Percentiles rank a stretch among this genome's conserved stretches.
phyloP scores from a whole-genome alignment of 805 yeast genomes.

The Suhomyces canberraensis region DNA sequence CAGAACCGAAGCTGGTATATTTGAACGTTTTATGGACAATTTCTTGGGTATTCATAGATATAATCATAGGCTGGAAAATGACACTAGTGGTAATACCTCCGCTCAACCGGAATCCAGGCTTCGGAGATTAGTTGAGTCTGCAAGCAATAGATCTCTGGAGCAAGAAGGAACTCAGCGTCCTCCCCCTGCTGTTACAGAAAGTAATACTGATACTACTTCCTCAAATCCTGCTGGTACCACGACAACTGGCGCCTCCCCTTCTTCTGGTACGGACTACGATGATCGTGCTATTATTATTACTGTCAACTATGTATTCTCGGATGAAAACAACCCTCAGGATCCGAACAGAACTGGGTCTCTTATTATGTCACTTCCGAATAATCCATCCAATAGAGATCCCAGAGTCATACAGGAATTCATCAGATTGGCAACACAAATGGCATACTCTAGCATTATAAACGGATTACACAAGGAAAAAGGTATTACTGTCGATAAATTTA shows the following conservation, averaged over 20 bases:
- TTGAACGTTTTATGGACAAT: conserved; percentile 24
- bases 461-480: conserved; percentile 50
- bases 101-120: not conserved
- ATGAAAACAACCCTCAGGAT: conserved; percentile 33
- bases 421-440: conserved; percentile 66
- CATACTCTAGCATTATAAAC: conserved; percentile 58
- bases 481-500: conserved; percentile 50
- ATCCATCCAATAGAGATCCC: conserved; percentile 57
- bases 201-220: not conserved
- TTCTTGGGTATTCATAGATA: conserved; percentile 12
- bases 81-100: not conserved
- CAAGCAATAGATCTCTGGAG: no score
- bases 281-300: conserved; percentile 40
- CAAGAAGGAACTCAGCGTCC: no score
- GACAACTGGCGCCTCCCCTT: not conserved
- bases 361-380: conserved; percentile 65
- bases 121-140: not conserved
- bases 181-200: no score
- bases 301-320: conserved; percentile 43
- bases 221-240: conserved; percentile 3
- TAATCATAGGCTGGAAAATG: not conserved
- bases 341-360: conserved; percentile 55
- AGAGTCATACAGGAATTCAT: conserved; percentile 58
- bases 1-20: conserved; percentile 14
- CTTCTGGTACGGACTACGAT: conserved; percentile 11